Evolutionary conservation across 371 early-diverging fungal genomes (phyloP).

Genomic region (Actinomucor elegans): DNA sequence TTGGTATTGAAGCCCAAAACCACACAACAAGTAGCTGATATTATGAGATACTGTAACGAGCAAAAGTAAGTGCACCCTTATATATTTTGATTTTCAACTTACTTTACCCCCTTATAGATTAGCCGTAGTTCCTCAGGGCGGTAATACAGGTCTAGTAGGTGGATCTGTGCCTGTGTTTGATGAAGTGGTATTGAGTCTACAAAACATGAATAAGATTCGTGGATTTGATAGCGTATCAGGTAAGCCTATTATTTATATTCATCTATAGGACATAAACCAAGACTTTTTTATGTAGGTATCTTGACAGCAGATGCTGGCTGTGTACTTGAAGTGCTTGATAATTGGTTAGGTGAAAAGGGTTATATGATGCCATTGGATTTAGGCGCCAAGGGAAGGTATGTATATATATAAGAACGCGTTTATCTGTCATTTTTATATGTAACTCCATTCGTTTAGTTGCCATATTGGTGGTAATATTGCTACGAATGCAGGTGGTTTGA

Average conservation of each 20-base stretch:
- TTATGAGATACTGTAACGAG: constrained; percentile 88
- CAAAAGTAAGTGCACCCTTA: constrained; percentile 42
- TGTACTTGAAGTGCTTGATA: constrained; percentile 87
- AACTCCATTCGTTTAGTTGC: constrained; percentile 57
- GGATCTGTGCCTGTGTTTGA: constrained; percentile 86
- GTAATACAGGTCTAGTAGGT: constrained; percentile 83
- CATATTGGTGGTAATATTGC: constrained; percentile 98
- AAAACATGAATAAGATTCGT: constrained; percentile 79
- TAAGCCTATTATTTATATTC: too few species aligned
- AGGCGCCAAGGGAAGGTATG: constrained; percentile 83
- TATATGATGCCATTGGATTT: constrained; percentile 95
- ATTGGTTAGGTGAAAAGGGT: constrained; percentile 82
- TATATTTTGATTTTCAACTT: background rate
- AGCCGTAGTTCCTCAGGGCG: constrained; percentile 96
- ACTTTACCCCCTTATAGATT: constrained; percentile 37
- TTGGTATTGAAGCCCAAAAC: constrained; percentile 87
- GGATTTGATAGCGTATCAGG: constrained; percentile 85
- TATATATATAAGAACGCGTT: too few species aligned
- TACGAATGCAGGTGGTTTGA: constrained; percentile 96
- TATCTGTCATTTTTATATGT: background rate
- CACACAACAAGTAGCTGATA: constrained; percentile 81
- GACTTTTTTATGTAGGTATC: constrained; percentile 51
- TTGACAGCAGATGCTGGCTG: constrained; percentile 91
- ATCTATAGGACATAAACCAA: background rate
- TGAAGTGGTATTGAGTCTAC: constrained; percentile 84